A percentile compares a stretch with the other conserved stretches of the same genome.
phyloP scores from a whole-genome alignment of 352 stramenopile species.

The Phytophthora idaei region DNA sequence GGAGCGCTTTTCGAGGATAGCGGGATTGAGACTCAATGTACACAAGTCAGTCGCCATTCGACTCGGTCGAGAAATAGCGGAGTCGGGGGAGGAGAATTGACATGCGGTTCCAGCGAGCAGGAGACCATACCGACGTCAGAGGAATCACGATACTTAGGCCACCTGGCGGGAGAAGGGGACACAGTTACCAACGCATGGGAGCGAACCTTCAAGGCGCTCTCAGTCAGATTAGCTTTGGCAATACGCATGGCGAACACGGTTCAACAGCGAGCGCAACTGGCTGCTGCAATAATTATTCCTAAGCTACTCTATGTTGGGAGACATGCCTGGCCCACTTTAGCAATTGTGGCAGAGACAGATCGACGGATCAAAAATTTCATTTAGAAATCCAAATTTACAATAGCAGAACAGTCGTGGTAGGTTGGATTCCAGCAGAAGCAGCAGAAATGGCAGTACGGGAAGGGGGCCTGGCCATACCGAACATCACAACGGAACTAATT shows the following conservation, averaged over 20 bases:
- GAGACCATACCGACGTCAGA: no score
- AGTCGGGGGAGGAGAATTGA: no score
- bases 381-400: not conserved
- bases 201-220: not conserved
- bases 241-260: constrained; percentile 8
- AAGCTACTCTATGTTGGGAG: constrained; percentile 10
- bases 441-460: not conserved
- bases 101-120: no score
- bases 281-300: not conserved
- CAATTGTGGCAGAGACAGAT: not conserved
- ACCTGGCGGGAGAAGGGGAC: not conserved
- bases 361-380: constrained; percentile 1
- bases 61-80: not conserved
- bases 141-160: not conserved
- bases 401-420: no score
- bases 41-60: not conserved
- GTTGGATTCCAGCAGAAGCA: constrained; percentile 3
- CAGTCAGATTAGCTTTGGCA: not conserved
- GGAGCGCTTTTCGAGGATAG: not conserved
- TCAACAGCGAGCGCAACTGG: not conserved
- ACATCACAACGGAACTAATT: not conserved
- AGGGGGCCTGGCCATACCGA: not conserved
- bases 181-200: constrained; percentile 5
- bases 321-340: not conserved
- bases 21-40: constrained; percentile 3